These are phyloP conservation scores for Akebia trifoliata DNA, from an alignment of 164 flowering plant genomes.

Conservation along the genomic window DNA sequence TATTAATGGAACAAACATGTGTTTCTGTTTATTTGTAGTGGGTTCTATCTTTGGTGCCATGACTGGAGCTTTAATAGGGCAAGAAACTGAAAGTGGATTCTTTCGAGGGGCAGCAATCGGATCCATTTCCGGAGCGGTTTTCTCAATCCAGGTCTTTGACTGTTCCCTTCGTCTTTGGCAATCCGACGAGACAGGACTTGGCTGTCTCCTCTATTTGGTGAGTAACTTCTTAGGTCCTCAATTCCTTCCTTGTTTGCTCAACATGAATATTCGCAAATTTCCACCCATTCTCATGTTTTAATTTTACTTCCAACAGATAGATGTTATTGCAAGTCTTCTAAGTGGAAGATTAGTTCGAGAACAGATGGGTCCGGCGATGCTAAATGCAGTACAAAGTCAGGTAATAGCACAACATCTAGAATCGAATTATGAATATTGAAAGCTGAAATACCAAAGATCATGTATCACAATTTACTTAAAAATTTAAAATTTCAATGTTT, in stretches of 20 bases:
- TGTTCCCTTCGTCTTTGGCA: slow-evolving; percentile 73
- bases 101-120: slow-evolving; percentile 86
- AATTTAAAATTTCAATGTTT: slow-evolving; percentile 8
- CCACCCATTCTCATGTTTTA: neutral
- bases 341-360: slow-evolving; percentile 92
- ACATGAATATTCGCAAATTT: neutral
- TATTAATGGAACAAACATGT: neutral
- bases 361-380: slow-evolving; percentile 87
- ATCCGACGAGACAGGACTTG: slow-evolving; percentile 69
- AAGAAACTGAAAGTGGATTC: slow-evolving; percentile 88
- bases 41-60: slow-evolving; percentile 74
- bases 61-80: slow-evolving; percentile 89
- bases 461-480: no score
- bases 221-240: neutral
- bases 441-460: neutral
- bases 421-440: neutral
- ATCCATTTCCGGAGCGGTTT: slow-evolving; percentile 87
- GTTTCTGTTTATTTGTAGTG: slow-evolving; percentile 31
- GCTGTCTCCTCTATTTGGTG: slow-evolving; percentile 81
- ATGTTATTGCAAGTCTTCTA: slow-evolving; percentile 79
- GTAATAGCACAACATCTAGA: slow-evolving; percentile 27
- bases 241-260: neutral
- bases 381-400: slow-evolving; percentile 94
- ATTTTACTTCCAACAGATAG: slow-evolving; percentile 41
- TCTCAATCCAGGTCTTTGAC: slow-evolving; percentile 84